Evolutionary conservation across 768 basidiomycete genomes (phyloP), one percentile per base, ranked within the genome.

Genomic region (Aureoboletus auriporus): DNA sequence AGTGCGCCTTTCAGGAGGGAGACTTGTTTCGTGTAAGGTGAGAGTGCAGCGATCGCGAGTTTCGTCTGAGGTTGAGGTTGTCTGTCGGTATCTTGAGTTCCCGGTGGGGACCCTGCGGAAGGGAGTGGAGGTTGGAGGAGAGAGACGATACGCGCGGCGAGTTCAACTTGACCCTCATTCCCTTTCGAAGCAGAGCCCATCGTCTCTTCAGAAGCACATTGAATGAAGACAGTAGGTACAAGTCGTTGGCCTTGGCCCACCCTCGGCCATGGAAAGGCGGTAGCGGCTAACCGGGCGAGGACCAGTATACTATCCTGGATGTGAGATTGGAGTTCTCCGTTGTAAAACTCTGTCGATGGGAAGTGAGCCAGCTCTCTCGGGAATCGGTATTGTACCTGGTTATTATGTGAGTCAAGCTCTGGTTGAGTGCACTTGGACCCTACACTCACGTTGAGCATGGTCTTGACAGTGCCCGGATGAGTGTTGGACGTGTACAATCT

Each of bases 311-410:
- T 65, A 47, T 69, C 67, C 6, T 58, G 54, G 20, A 75, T 72
- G 6, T 76, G 74, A 0, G 82, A 80, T 47, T 55, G 67, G 2
- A 86, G 65, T 27, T 71, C 68, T 8, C 72, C 74, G 44, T 83
- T 72, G 57, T 86, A 85, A 56, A 86, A 86, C 53, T 81, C 79
- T 8, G 60, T 56, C 0, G 84, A 84, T 0, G 84, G 84, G 52
- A 86, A 85, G 2, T 60, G 62, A 29, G 81, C 83, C 2, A 84
- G 72, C 35, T 75, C 75, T 41, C 66, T 61, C 0, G 82, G 79
- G 47, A 83, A 85, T 3, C 84, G 77, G 59, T 86, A 86, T 61
- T 85, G 84, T 1, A 83, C 65, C 75, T 78, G 17, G 38, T 14
- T 20, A 16, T 27, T 13, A 38, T 14, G 30, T 31, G 27, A 12